Base-by-base conservation (phyloP, 805 yeast species). In the Hanseniaspora clermontiae region DNA sequence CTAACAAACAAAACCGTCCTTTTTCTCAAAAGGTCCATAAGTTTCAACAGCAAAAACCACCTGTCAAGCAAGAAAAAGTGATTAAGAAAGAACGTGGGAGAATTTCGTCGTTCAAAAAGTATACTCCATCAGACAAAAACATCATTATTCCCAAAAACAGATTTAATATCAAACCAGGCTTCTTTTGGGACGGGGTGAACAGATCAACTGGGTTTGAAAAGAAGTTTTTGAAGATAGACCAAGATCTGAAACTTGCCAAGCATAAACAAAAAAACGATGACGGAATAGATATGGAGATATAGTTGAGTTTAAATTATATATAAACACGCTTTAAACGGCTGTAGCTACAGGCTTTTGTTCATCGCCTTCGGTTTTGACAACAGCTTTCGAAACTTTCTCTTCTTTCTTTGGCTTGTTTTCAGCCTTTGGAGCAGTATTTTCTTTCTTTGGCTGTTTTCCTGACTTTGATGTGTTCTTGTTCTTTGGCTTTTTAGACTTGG, bases 131-230 rank as follows among this genome's bases (percentile, higher is more conserved):
- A 50, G 67, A 70, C n/a, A 63, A 65, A 14, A 73, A 73, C 78
- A 68, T 55, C 15, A 19, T 5, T 5, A 19, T 50, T 5, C 80
- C 87, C 0, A 78, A 78, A 20, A 90, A 90, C 65, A 71, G 97
- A 57, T 90, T 87, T 67, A 77, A 77, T 2, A 81, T 90, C 14
- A 69, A 71, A 5, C 95, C 96, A 0, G 96, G 97, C 0, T 72
- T 74, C 61, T 73, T 87, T 57, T 90, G 97, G 97, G 95, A 87
- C 67, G 97, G 97, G 0, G 82, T 90, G 1, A 90, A 87, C 68
- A 71, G 97, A 58, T 81, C 95, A 0, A 90, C 84, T 65, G 96
- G 96, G 3, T 90, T 85, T 68, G 97, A 90, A 65, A 72, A 70
- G 50, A 72, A 76, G 55, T 77, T 85, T 74, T 74, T 85, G 60